Percentiles rank a stretch among this genome's conserved stretches.
Conservation (phyloP, 2,329 filamentous ascomycete genomes). For the Aspergillus quadrilineatus region DNA sequence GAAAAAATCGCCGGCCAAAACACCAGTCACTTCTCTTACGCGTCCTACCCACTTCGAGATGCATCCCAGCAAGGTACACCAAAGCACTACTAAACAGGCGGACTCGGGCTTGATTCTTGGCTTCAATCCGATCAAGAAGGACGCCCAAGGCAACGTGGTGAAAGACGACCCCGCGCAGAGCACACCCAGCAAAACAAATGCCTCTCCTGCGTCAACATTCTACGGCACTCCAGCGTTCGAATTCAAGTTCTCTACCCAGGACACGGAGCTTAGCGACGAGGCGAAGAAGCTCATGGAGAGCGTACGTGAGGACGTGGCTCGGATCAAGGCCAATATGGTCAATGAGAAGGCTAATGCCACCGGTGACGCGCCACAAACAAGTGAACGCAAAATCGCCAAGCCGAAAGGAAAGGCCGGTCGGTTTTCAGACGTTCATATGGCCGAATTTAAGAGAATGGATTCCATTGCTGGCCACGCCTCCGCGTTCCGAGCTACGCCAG, state of each 20-base stretch:
- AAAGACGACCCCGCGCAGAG: slow-evolving; percentile 31
- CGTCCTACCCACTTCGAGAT: slow-evolving; percentile 78
- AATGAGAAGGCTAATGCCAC: slow-evolving; percentile 58
- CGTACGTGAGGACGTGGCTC: slow-evolving; percentile 68
- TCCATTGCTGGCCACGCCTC: slow-evolving; percentile 87
- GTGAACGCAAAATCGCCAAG: slow-evolving; percentile 70
- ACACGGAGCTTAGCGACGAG: slow-evolving; percentile 47
- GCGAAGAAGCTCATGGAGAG: slow-evolving; percentile 62
- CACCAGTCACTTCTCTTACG: slow-evolving; percentile 55
- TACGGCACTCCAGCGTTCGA: slow-evolving; percentile 48
- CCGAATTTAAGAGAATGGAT: slow-evolving; percentile 95
- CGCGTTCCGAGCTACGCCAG: slow-evolving; percentile 57
- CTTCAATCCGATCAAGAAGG: slow-evolving; percentile 69
- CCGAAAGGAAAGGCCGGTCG: slow-evolving; percentile 75
- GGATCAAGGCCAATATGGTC: slow-evolving; percentile 67
- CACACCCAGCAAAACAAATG: slow-evolving; percentile 45
- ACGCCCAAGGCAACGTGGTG: slow-evolving; percentile 36
- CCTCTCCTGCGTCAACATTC: slow-evolving; percentile 32
- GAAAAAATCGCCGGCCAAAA: slow-evolving; percentile 16
- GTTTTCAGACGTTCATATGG: slow-evolving; percentile 82
- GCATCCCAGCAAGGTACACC: slow-evolving; percentile 82
- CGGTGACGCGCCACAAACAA: slow-evolving; percentile 40
- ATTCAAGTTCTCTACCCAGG: slow-evolving; percentile 47
- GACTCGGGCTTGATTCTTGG: slow-evolving; percentile 80
- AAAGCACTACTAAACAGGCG: slow-evolving; percentile 69